phyloP scores from a whole-genome alignment of 225 moss, liverwort and hornwort genomes.

The Thuidium tamariscinum region DNA sequence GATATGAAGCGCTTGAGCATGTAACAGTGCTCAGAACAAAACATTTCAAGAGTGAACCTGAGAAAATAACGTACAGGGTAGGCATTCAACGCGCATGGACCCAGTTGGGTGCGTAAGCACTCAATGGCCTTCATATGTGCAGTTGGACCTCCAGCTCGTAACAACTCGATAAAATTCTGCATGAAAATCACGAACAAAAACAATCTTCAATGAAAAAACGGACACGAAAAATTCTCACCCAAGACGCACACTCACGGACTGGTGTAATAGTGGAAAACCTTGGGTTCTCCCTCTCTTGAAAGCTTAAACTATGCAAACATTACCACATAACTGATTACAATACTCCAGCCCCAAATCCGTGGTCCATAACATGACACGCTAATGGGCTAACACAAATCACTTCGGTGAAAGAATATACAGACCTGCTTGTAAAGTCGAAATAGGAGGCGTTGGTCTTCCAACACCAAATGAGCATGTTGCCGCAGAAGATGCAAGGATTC shows the following conservation, averaged over 20 bases:
- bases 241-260: not conserved
- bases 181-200: not conserved
- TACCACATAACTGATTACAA: not conserved
- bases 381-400: not conserved
- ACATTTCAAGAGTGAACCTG: not conserved
- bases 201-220: not conserved
- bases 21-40: not conserved
- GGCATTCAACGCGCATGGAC: constrained; percentile 68
- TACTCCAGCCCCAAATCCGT: not conserved
- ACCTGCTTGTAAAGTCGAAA: constrained; percentile 80
- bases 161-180: constrained; percentile 67
- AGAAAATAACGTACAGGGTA: constrained; percentile 52
- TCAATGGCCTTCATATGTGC: constrained; percentile 46
- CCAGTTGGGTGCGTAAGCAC: constrained; percentile 58
- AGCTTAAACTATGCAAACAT: not conserved
- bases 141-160: constrained; percentile 45
- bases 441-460: constrained; percentile 63
- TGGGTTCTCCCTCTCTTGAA: not conserved
- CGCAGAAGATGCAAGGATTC: constrained; percentile 55
- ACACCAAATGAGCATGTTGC: constrained; percentile 36
- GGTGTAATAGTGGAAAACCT: not conserved
- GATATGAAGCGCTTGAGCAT: not conserved
- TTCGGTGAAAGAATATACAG: not conserved
- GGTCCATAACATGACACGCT: not conserved
- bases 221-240: not conserved